phyloP scores from a whole-genome alignment of 768 basidiomycete genomes.

The Auriculariales sp. region DNA sequence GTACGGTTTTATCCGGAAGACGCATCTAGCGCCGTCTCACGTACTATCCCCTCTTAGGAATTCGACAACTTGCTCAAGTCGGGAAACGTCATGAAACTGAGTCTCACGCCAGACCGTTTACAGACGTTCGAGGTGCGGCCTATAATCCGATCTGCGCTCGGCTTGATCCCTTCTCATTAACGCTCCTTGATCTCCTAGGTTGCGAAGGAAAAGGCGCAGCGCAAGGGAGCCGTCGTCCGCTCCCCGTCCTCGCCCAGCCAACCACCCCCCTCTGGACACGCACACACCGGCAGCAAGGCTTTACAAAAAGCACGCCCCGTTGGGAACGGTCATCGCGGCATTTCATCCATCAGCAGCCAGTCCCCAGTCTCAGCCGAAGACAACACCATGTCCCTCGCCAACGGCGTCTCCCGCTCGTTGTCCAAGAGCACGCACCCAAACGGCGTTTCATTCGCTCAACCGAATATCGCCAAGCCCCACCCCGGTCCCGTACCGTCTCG shows the following conservation, averaged over 20 bases:
- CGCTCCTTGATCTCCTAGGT: conserved; percentile 2
- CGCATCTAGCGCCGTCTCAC: not conserved
- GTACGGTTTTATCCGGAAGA: not conserved
- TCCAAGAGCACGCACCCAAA: not conserved
- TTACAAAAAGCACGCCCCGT: too few relatives aligned
- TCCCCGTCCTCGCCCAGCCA: not conserved
- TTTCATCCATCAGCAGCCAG: too few relatives aligned
- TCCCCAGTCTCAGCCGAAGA: too few relatives aligned
- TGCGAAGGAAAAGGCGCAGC: conserved; percentile 6
- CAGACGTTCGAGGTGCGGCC: conserved; percentile 79
- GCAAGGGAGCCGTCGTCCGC: not conserved
- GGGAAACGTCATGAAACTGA: conserved; percentile 86
- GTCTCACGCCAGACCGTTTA: conserved; percentile 85
- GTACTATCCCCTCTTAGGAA: conserved; percentile 32
- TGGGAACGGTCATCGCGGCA: too few relatives aligned
- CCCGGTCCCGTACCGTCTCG: not conserved
- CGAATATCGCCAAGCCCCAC: not conserved
- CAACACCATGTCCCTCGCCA: not conserved
- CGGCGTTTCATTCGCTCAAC: too few relatives aligned
- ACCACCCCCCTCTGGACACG: not conserved
- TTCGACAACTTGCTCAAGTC: conserved; percentile 91
- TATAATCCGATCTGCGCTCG: not conserved
- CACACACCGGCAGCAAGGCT: too few relatives aligned
- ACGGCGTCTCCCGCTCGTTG: not conserved
- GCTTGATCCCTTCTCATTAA: not conserved